Evolutionary conservation across 192 early-diverging fungal species (phyloP).

Genomic region (Coemansia sp.): DNA sequence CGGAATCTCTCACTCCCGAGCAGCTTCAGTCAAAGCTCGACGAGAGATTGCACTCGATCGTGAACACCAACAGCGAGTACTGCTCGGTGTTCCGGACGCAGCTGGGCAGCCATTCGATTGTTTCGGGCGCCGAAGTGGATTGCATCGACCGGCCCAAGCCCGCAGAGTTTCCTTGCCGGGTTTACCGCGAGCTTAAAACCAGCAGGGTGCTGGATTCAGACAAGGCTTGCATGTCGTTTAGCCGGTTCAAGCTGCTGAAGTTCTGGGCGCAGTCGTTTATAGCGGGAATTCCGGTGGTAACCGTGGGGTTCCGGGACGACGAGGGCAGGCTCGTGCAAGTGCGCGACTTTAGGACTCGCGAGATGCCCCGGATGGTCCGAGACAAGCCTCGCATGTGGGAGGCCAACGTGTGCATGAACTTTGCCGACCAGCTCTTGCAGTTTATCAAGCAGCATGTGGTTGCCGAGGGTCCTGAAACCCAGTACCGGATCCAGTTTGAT

Average conservation of each 20-base stretch:
- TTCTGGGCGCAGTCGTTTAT: constrained; percentile 95
- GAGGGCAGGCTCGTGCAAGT: constrained; percentile 56
- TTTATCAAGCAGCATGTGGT: constrained; percentile 20
- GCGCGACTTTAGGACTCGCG: constrained; percentile 68
- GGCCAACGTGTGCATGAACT: constrained; percentile 80
- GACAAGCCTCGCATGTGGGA: constrained; percentile 72
- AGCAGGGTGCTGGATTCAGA: constrained; percentile 19
- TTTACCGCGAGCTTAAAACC: constrained; percentile 91
- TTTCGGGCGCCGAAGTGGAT: constrained; percentile 94
- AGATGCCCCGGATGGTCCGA: constrained; percentile 78
- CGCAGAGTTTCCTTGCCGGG: constrained; percentile 50
- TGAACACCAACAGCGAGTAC: constrained; percentile 86
- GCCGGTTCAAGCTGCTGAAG: constrained; percentile 78
- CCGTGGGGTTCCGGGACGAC: constrained; percentile 84
- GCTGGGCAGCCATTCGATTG: constrained; percentile 63
- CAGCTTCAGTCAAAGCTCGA: constrained; percentile 8
- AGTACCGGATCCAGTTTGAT: constrained; percentile 39
- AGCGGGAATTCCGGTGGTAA: constrained; percentile 76
- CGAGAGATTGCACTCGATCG: constrained; percentile 22
- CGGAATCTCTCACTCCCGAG: constrained; percentile 26
- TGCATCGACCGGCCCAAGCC: constrained; percentile 64
- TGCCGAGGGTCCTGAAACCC: constrained; percentile 27
- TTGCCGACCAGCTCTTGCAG: constrained; percentile 65
- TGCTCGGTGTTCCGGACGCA: constrained; percentile 81
- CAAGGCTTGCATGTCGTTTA: constrained; percentile 62